phyloP scores from a whole-genome alignment of 75 land plant species.

The Pseudotsuga menziesii region DNA sequence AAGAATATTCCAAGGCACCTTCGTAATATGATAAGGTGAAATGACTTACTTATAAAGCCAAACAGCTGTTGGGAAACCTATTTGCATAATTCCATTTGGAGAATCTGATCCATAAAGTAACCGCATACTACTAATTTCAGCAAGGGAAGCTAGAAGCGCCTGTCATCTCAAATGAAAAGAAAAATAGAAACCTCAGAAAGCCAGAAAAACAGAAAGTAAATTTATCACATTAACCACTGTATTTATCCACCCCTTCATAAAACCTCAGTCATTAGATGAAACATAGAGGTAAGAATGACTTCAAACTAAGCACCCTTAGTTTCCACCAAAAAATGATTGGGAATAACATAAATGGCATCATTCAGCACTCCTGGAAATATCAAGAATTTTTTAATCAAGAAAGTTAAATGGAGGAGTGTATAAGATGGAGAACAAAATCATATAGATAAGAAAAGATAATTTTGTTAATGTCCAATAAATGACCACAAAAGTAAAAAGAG shows the following conservation, averaged over 20 bases:
- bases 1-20: too few relatives aligned
- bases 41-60: conserved; percentile 80
- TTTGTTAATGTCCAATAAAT: not conserved
- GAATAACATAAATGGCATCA: not conserved
- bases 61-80: conserved; percentile 64
- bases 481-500: not conserved
- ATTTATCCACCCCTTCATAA: not conserved
- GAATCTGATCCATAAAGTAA: conserved; percentile 61
- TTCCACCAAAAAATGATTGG: not conserved
- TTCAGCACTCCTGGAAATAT: not conserved
- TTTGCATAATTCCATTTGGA: conserved; percentile 74
- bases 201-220: not conserved
- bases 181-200: not conserved
- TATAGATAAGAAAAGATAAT: not conserved
- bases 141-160: conserved; percentile 73
- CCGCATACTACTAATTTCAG: conserved; percentile 79
- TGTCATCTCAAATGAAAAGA: conserved; percentile 21
- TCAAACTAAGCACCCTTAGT: too few relatives aligned
- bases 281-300: not conserved
- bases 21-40: not conserved
- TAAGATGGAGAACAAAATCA: not conserved
- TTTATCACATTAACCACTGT: not conserved
- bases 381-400: not conserved
- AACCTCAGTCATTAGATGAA: not conserved
- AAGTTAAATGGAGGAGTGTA: not conserved